Base-by-base conservation (phyloP, 176 grass and related monocot genomes). In the Saccharum spontaneum region DNA sequence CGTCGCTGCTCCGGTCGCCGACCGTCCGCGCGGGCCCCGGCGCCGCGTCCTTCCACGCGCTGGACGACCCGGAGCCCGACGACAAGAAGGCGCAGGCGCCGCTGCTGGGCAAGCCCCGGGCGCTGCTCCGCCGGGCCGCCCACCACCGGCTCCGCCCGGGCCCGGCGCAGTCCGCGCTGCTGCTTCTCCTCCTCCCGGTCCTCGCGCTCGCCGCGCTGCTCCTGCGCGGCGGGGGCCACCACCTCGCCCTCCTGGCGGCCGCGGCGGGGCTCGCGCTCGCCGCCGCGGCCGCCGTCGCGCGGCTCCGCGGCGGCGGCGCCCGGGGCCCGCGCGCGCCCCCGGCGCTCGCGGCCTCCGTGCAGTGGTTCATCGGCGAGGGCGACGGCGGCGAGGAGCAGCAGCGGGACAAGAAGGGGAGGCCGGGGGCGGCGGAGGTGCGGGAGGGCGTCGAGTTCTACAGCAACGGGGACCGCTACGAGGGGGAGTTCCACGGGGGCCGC, bases 381-480 rank as follows among this genome's bases (percentile, higher is more conserved):
- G 71, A 76, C 2, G 24, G 34, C 2, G 24, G 34, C 28, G 64
- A 62, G 20, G 60, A 28, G 15, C 49, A 34, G n/a, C 68, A 40
- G 16, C 61, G 37, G 37, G 83, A 87, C 64, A 77, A 61, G 16
- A 68, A 17, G 54, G 5, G 54, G 54, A 0, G 54, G 52, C 3
- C 24, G 11, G 52, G 5, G 1, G 17, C 6, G 17, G 64, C 54
- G 52, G 77, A 52, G 4, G 61, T 15, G 23, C 84, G 80, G n/a
- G 94, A 89, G 75, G 87, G 94, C 22, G 81, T 93, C 1, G 89
- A 93, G 74, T 87, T 91, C 70, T 97, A 93, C 70, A 85, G 86
- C 71, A 97, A 97, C 73, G 89, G 94, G 33, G 94, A 93, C 87
- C 71, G 82, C 11, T 97, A 97, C 60, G 94, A 97, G 75, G 94